Base-by-base conservation (phyloP, 306 rosid genomes). In the Argentina anserina region DNA sequence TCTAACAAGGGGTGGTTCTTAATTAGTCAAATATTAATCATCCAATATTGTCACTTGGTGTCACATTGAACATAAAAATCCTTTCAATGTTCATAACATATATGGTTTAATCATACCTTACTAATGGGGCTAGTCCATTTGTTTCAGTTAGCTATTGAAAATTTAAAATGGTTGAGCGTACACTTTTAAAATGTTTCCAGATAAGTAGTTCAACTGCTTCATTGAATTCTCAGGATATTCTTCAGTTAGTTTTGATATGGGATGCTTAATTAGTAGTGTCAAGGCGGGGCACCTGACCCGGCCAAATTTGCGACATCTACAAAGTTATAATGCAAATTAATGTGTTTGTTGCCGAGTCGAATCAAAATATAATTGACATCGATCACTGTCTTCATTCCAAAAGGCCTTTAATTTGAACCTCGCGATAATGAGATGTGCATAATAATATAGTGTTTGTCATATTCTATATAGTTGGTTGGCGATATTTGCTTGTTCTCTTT, bases 341-440 rank as follows among this genome's bases (percentile, higher is more conserved):
- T 49, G 23, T 34, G 36, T 21, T 34, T 26, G 45, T 37, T 39
- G 20, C 20, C 26, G n/a, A 9, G 55, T 71, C 75, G 28, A 55
- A 23, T 56, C 66, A 26, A 1, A 1, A 61, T 3, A 14, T 5
- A 17, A 2, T 69, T 23, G 45, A 12, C 63, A 70, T 29, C 64
- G 9, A 61, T 31, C 41, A 31, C 42, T 15, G 36, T 61, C 66
- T 61, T 9, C 66, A 61, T 33, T 70, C 3, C 23, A 23, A 65
- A 53, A 55, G 12, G 65, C 65, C 36, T 36, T 70, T 14, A 61
- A 33, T 61, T 61, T 33, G 26, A 9, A 12, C 56, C 77, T 47
- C 17, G 18, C 25, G 26, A 71, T 37, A 26, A 41, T 14, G 49
- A 36, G 23, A 21, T 37, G 53, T 15, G 8, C 17, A 59, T n/a